A percentile compares a stretch with the other conserved stretches of the same genome.
Conservation (phyloP, 305 asterid species). For the Vinca major region DNA sequence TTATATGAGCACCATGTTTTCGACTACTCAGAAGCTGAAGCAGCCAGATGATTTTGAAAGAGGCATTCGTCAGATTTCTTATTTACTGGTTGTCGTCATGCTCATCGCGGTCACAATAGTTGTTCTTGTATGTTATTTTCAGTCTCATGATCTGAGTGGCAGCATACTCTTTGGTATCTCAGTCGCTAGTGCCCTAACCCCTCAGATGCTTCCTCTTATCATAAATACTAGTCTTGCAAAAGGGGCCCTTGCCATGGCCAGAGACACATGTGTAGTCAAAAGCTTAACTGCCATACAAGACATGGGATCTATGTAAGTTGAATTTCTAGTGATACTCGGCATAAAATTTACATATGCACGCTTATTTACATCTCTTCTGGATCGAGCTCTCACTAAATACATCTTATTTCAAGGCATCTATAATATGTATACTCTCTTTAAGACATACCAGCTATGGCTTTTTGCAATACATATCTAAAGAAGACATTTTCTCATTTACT, state of each 20-base stretch:
- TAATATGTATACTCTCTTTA: neutral
- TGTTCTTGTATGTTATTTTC: slow-evolving; percentile 7
- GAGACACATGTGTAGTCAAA: slow-evolving; percentile 19
- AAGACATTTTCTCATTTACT: neutral
- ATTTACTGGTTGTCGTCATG: slow-evolving; percentile 10
- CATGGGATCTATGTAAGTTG: slow-evolving; percentile 24
- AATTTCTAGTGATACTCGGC: neutral
- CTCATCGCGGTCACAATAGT: slow-evolving; percentile 10
- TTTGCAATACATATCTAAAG: neutral
- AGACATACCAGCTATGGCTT: neutral
- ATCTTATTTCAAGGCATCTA: neutral
- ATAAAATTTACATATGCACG: neutral
- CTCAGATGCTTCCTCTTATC: slow-evolving; percentile 23
- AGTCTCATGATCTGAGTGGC: slow-evolving; percentile 10
- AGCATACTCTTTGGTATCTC: slow-evolving; percentile 19
- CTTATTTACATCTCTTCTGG: neutral
- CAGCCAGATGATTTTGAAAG: slow-evolving; percentile 15
- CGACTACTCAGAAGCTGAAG: slow-evolving; percentile 13
- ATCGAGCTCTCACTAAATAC: neutral
- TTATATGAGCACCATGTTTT: slow-evolving; percentile 21
- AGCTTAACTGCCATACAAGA: slow-evolving; percentile 14
- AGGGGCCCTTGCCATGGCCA: slow-evolving; percentile 22
- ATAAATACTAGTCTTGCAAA: slow-evolving; percentile 17
- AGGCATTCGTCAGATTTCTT: slow-evolving; percentile 20
- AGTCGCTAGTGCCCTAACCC: slow-evolving; percentile 22